Base-by-base conservation (phyloP, 1,139 yeast genomes). In the Geotrichum phurueaensis region DNA sequence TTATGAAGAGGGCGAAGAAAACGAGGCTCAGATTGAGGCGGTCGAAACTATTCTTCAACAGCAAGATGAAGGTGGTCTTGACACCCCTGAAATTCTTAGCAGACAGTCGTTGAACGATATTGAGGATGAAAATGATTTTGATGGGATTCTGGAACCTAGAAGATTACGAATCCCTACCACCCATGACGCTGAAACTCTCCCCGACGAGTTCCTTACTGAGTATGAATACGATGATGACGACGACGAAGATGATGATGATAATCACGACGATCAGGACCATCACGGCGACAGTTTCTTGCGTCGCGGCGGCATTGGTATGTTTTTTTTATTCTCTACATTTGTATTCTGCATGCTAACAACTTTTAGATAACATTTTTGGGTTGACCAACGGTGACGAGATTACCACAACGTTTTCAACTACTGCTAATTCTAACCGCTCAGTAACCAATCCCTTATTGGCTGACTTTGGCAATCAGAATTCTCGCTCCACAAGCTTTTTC, bases 221-320 rank as follows among this genome's bases (percentile, higher is more conserved):
- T 54, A 45, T 31, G 57, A 54, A 10, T 25, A 45, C 29, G 51
- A 45, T 29, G 64, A 61, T 20, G 66, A 60, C 33, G 63, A 61
- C n/a, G 62, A 59, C 36, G 66, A 61, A 5, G 65, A 68, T 31
- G 73, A 70, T 43, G 69, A 71, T 45, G 76, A 71, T 47, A 59
- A 70, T 45, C 72, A 71, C 47, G 78, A 76, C 45, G 75, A 71
- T 51, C 76, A 71, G 23, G 74, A 68, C 15, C 68, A 66, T 15
- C 47, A 15, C 18, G 54, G 43, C 25, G 63, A 56, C 7, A 51
- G 43, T 13, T 47, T 58, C 13, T 50, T 55, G 22, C 31, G 51
- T 31, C 52, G 56, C 18, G 56, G 56, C 18, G 56, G 54, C 12
- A 15, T 49, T 23, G 52, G 60, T 54, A 58, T 23, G 60, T 58